Evolutionary conservation across 2,329 filamentous ascomycete genomes (phyloP).

Genomic region (Botrytis elliptica): DNA sequence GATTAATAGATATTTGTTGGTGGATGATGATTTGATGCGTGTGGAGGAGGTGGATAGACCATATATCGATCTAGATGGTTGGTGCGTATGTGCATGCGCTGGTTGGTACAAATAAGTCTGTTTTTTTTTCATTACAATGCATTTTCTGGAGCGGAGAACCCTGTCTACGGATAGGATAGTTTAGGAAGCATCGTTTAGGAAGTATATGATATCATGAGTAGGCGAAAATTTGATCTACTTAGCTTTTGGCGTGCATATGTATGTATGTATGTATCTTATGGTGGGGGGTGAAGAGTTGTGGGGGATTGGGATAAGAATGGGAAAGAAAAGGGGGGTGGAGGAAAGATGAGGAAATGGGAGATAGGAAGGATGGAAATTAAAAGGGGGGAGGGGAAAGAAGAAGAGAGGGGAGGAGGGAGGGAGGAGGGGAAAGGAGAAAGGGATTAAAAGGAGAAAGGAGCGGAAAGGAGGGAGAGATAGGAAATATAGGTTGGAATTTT

Average conservation of each 20-base stretch:
- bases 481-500: not conserved
- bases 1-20: not conserved
- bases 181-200: not conserved
- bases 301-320: not conserved
- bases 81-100: not conserved
- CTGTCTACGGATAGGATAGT: not conserved
- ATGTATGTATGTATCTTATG: not conserved
- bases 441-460: not conserved
- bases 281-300: too few relatives aligned
- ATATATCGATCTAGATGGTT: not conserved
- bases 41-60: not conserved
- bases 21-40: not conserved
- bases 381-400: not conserved
- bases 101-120: not conserved
- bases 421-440: not conserved
- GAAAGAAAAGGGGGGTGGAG: not conserved
- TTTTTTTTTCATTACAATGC: not conserved
- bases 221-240: not conserved
- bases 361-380: too few relatives aligned
- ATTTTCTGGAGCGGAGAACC: not conserved
- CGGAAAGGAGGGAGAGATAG: not conserved
- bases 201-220: not conserved
- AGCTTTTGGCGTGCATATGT: not conserved
- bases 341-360: too few relatives aligned
- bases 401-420: not conserved